Percentiles rank a stretch among this genome's conserved stretches.
These are phyloP conservation scores for Westerdykella aurantiaca DNA, from an alignment of 2,329 filamentous ascomycete species.

Conservation along the genomic window DNA sequence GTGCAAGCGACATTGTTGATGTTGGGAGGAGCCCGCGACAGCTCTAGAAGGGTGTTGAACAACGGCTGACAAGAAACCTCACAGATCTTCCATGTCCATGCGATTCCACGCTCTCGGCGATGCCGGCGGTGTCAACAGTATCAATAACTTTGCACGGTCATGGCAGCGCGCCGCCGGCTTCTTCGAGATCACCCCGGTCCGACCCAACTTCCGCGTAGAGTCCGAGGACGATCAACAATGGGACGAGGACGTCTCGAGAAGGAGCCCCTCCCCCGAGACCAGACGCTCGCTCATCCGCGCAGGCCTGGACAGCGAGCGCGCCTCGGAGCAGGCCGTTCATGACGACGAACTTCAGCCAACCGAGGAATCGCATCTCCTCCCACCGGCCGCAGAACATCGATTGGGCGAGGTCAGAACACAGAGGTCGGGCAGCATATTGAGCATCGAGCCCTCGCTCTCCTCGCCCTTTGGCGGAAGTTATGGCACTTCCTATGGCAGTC, in stretches of 20 bases:
- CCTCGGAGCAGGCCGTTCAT: slow-evolving; percentile 35
- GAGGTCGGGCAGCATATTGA: slow-evolving; percentile 42
- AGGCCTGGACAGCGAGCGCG: slow-evolving; percentile 34
- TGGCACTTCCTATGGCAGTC: slow-evolving; percentile 56
- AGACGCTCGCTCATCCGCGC: slow-evolving; percentile 40
- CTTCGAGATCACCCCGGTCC: slow-evolving; percentile 76
- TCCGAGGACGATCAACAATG: slow-evolving; percentile 43
- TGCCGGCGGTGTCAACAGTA: slow-evolving; percentile 85
- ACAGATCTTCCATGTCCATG: slow-evolving; percentile 45
- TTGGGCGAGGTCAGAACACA: slow-evolving; percentile 23
- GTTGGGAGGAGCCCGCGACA: slow-evolving; percentile 2
- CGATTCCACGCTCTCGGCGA: slow-evolving; percentile 54
- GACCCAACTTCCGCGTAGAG: slow-evolving; percentile 61
- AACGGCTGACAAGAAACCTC: slow-evolving; percentile 1
- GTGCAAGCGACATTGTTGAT: slow-evolving; percentile 4
- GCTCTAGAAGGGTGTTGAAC: not conserved
- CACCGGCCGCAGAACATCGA: slow-evolving; percentile 22
- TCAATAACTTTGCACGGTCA: slow-evolving; percentile 86
- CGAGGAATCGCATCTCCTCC: slow-evolving; percentile 27
- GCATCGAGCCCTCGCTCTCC: slow-evolving; percentile 52
- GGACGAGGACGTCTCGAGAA: slow-evolving; percentile 36
- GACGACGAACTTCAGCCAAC: slow-evolving; percentile 30
- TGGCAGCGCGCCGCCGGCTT: slow-evolving; percentile 90
- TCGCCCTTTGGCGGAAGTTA: slow-evolving; percentile 69
- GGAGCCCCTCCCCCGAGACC: slow-evolving; percentile 32